phyloP scores from a whole-genome alignment of 208 protist species.

The Wallacemonas sp. region DNA sequence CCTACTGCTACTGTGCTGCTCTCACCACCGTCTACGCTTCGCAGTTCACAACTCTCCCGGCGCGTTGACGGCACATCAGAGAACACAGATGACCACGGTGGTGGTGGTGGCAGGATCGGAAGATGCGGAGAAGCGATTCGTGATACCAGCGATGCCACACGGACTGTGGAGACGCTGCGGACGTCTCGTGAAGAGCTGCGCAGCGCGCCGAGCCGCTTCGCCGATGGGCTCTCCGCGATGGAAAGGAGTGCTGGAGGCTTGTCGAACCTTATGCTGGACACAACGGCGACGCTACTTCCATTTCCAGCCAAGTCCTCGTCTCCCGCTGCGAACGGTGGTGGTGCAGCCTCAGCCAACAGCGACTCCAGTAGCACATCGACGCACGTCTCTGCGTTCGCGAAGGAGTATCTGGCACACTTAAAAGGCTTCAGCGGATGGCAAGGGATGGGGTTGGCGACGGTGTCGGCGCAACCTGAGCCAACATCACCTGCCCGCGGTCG shows the following conservation, averaged over 20 bases:
- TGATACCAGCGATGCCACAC: too few relatives aligned
- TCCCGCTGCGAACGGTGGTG: background rate
- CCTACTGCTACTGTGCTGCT: too few relatives aligned
- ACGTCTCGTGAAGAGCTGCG: too few relatives aligned
- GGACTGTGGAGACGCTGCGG: too few relatives aligned
- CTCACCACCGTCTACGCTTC: too few relatives aligned
- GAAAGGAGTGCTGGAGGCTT: background rate
- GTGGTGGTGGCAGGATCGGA: too few relatives aligned
- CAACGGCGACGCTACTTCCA: background rate
- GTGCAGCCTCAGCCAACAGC: background rate
- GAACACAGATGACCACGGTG: too few relatives aligned
- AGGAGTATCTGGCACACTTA: slow-evolving; percentile 1
- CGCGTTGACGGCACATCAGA: too few relatives aligned
- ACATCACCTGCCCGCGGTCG: too few relatives aligned
- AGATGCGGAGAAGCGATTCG: too few relatives aligned
- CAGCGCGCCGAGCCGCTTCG: background rate
- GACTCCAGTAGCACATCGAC: background rate
- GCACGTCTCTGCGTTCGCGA: background rate
- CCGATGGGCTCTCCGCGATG: background rate
- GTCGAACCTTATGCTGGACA: background rate
- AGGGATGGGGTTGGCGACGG: background rate
- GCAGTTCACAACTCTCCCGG: too few relatives aligned
- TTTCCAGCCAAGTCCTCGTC: background rate
- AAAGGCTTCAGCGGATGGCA: slow-evolving; percentile 5
- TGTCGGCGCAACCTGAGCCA: background rate